These are phyloP conservation scores for Sarocladium kiliense DNA, from an alignment of 2,329 filamentous ascomycete species.

Conservation along the genomic window DNA sequence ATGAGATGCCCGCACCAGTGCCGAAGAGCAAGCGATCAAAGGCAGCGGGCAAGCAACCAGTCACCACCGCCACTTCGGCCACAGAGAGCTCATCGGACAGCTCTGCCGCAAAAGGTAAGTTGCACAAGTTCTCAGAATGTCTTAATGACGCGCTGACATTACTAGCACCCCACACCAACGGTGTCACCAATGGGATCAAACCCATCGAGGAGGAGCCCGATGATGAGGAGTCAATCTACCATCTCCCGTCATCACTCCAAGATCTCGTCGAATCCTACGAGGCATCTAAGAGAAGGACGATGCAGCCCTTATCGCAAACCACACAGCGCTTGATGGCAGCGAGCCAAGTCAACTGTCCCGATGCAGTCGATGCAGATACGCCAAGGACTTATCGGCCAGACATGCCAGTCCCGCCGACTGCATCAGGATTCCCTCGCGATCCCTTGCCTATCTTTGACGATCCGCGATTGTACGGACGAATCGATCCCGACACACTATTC, in stretches of 20 bases:
- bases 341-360: conserved; percentile 69
- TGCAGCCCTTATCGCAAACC: conserved; percentile 56
- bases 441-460: conserved; percentile 90
- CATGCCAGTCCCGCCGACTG: conserved; percentile 69
- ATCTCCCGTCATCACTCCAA: conserved; percentile 81
- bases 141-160: conserved; percentile 15
- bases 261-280: conserved; percentile 92
- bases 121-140: conserved; percentile 8
- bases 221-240: conserved; percentile 78
- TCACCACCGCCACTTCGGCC: conserved; percentile 19
- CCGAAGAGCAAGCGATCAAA: conserved; percentile 34
- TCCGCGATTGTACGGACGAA: conserved; percentile 76
- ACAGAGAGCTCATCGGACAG: conserved; percentile 30
- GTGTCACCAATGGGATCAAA: conserved; percentile 47
- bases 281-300: conserved; percentile 65
- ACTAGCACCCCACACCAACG: conserved; percentile 42
- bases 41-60: conserved; percentile 37
- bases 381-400: conserved; percentile 82
- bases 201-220: conserved; percentile 35
- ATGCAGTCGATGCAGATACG: conserved; percentile 72
- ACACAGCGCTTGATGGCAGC: conserved; percentile 70
- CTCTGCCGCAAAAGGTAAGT: conserved; percentile 39
- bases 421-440: conserved; percentile 85
- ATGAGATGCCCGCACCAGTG: conserved; percentile 22
- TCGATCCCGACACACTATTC: conserved; percentile 94